These are phyloP conservation scores for Periglandula ipomoeae DNA, from an alignment of 2,329 filamentous ascomycete genomes.

Conservation along the genomic window DNA sequence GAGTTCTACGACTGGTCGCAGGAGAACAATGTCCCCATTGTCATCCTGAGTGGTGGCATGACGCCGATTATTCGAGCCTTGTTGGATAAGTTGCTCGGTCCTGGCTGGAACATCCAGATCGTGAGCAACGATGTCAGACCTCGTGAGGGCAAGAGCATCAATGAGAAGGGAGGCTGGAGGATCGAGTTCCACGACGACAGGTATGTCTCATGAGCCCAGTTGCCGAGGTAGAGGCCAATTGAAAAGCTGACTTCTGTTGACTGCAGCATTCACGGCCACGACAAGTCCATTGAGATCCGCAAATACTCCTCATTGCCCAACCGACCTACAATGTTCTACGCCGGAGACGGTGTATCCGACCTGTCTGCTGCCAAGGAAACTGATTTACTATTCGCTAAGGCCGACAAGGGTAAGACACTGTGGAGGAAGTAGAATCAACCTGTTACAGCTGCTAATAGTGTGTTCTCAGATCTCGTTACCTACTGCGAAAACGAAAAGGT, in stretches of 20 bases:
- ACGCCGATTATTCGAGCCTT: slow-evolving; percentile 80
- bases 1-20: slow-evolving; percentile 80
- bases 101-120: slow-evolving; percentile 74
- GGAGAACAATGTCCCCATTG: slow-evolving; percentile 77
- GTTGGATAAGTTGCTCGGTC: slow-evolving; percentile 70
- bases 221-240: neutral
- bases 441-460: slow-evolving; percentile 7
- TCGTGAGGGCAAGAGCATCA: slow-evolving; percentile 58
- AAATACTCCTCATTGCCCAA: slow-evolving; percentile 72
- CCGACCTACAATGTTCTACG: slow-evolving; percentile 83
- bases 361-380: slow-evolving; percentile 88
- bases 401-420: slow-evolving; percentile 59
- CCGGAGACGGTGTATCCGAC: slow-evolving; percentile 89
- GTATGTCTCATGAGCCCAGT: slow-evolving; percentile 27
- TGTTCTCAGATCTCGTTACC: slow-evolving; percentile 61
- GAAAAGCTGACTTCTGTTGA: neutral
- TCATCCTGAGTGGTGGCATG: slow-evolving; percentile 91
- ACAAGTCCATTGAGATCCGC: slow-evolving; percentile 87
- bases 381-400: slow-evolving; percentile 88
- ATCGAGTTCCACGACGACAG: slow-evolving; percentile 84
- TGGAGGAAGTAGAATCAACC: neutral
- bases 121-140: slow-evolving; percentile 74
- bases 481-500: slow-evolving; percentile 80
- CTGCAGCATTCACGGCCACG: slow-evolving; percentile 75
- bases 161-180: slow-evolving; percentile 76